Conservation (phyloP, 169 alveolate species). For the Sarcocystis neurona region DNA sequence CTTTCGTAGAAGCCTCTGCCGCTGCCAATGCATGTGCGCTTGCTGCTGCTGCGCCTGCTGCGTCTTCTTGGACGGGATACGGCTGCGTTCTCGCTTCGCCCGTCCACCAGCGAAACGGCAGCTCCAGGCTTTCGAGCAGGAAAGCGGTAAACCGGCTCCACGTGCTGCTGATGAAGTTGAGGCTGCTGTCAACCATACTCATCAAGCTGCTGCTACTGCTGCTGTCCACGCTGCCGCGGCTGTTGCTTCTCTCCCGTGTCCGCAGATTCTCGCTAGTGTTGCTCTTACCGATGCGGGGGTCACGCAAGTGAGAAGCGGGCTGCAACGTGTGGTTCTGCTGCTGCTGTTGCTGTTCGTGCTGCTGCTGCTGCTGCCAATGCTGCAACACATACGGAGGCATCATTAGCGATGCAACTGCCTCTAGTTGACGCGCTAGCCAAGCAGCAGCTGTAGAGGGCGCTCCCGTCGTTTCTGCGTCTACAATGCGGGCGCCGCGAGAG, state of each 20-base stretch:
- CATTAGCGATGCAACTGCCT: background rate
- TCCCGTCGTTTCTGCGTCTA: constrained; percentile 2
- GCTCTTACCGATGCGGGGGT: background rate
- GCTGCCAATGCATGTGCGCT: background rate
- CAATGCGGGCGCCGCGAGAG: background rate
- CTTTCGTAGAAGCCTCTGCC: background rate
- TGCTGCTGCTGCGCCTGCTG: background rate
- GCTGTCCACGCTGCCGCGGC: no score
- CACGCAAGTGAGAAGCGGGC: background rate
- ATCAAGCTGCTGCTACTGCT: background rate
- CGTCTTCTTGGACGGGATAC: no score
- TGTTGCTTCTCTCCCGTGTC: no score
- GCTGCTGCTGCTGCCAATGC: background rate
- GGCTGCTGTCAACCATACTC: background rate
- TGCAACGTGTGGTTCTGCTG: background rate
- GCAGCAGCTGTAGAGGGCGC: background rate
- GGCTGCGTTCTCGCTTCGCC: no score
- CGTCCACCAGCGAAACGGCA: no score
- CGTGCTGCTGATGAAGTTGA: background rate
- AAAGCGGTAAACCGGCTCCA: no score
- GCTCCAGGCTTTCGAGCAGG: no score
- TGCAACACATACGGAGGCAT: background rate
- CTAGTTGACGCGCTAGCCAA: background rate
- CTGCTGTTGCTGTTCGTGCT: background rate
- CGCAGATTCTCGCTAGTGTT: background rate